Base-by-base conservation (phyloP, 2,329 filamentous ascomycete genomes). In the Botrytis aclada region DNA sequence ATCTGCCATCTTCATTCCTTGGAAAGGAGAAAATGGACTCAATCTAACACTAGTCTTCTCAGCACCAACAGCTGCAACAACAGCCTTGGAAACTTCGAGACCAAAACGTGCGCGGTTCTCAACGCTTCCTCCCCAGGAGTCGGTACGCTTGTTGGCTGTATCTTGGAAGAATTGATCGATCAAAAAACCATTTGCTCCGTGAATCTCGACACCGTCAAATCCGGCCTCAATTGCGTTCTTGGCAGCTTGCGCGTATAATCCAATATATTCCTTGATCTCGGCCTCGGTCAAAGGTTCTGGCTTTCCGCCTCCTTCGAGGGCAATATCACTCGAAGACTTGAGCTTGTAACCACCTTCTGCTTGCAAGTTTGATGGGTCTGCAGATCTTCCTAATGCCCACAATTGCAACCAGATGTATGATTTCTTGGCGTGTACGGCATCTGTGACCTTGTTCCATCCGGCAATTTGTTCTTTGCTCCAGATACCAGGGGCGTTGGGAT, bases 1-100 rank as follows among this genome's bases (percentile, higher is more conserved):
- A 62, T 93, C 84, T 0, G 80, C 76, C 88, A 92, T 91, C 45
- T 82, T 82, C 89, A 92, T 90, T 45, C 85, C 86, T 74, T 92
- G 88, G 81, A 89, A 92, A 0, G 81, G 81, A 67, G 85, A 87
- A 82, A 85, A 92, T 0, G 90, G 90, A 10, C 84, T 87, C 3
- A 93, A 80, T 2, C 90, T 86, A 43, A 92, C 85, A 1, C 84
- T 88, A 3, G 85, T 84, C 20, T 83, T 83, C 1, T 89, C 85
- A 0, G 85, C 79, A 0, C 89, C 89, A 22, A 88, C 81, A 0
- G 86, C 85, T 0, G 82, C 80, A 0, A 82, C 80, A 5, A 88
- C 84, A 0, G 86, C 86, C 60, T 86, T 83, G 0, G 86, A 82
- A 25, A 88, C 84, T 76, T 89, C 88, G 14, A 89, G 73, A 0